Conservation (phyloP, 2,329 filamentous ascomycete genomes). For the Colletotrichum aenigma region DNA sequence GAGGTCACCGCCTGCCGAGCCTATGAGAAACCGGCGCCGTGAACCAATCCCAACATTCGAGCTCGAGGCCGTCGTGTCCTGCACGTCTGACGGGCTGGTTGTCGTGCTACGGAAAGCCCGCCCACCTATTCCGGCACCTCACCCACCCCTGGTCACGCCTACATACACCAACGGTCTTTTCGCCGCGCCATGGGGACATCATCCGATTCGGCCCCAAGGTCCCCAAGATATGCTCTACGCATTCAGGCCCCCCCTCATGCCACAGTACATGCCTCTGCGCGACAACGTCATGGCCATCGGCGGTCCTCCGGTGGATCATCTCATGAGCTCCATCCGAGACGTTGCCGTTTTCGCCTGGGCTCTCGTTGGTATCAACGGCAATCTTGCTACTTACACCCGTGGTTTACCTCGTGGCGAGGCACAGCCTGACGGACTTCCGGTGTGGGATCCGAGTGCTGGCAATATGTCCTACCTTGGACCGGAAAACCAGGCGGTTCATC, state of each 20-base stretch:
- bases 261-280: slow-evolving; percentile 47
- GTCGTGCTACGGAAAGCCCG: slow-evolving; percentile 79
- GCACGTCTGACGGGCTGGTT: slow-evolving; percentile 85
- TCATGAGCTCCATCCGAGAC: slow-evolving; percentile 83
- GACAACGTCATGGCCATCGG: slow-evolving; percentile 49
- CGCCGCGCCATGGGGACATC: slow-evolving; percentile 78
- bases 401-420: slow-evolving; percentile 69
- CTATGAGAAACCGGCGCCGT: slow-evolving; percentile 26
- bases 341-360: slow-evolving; percentile 91
- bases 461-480: slow-evolving; percentile 35
- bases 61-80: slow-evolving; percentile 89
- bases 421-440: slow-evolving; percentile 60
- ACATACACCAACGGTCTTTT: slow-evolving; percentile 70
- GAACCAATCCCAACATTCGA: slow-evolving; percentile 59
- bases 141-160: slow-evolving; percentile 51
- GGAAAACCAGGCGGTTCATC: slow-evolving; percentile 37
- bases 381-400: slow-evolving; percentile 66
- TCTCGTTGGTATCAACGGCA: slow-evolving; percentile 79
- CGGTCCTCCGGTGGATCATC: slow-evolving; percentile 62
- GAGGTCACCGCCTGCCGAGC: not conserved
- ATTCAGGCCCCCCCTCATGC: slow-evolving; percentile 46
- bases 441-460: slow-evolving; percentile 57
- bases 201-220: slow-evolving; percentile 61
- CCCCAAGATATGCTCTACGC: slow-evolving; percentile 46
- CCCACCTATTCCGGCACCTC: slow-evolving; percentile 66